These are phyloP conservation scores for Arthrobotrys pseudoclavata DNA, from an alignment of 2,329 filamentous ascomycete species.

Conservation along the genomic window DNA sequence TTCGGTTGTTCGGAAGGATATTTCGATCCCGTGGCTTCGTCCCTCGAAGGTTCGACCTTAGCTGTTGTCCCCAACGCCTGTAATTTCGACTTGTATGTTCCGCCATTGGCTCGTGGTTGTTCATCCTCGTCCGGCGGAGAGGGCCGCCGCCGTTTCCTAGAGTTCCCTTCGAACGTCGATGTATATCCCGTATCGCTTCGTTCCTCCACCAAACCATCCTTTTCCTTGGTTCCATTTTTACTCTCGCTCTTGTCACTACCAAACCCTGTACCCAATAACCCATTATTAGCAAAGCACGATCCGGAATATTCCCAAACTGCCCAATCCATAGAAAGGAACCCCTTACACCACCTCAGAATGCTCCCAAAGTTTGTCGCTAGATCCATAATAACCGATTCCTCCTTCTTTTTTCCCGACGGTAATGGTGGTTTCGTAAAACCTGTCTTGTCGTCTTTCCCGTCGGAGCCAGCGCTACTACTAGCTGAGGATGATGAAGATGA, in stretches of 20 bases:
- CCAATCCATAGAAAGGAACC: neutral
- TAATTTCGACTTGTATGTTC: slow-evolving; percentile 8
- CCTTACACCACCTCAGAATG: slow-evolving; percentile 23
- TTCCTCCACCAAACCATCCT: slow-evolving; percentile 43
- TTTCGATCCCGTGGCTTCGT: neutral
- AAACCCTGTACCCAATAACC: slow-evolving; percentile 5
- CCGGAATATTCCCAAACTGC: neutral
- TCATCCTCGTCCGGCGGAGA: slow-evolving; percentile 23
- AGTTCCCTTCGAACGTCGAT: slow-evolving; percentile 45
- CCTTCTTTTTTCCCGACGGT: neutral
- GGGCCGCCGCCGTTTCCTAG: slow-evolving; percentile 51
- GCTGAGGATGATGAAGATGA: neutral
- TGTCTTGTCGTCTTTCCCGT: slow-evolving; percentile 5
- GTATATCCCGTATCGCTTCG: slow-evolving; percentile 43
- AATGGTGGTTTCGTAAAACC: neutral
- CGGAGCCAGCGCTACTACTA: slow-evolving; percentile 5
- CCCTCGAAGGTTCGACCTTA: slow-evolving; percentile 5
- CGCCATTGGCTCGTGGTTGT: slow-evolving; percentile 13
- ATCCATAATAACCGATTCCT: slow-evolving; percentile 8
- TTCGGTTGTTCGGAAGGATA: slow-evolving; percentile 20
- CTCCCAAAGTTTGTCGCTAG: neutral
- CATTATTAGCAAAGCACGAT: neutral
- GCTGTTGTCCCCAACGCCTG: neutral
- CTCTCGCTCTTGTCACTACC: neutral
- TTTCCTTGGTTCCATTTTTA: slow-evolving; percentile 2